phyloP scores from a whole-genome alignment of 441 rosid species.

The Brassica balearica region DNA sequence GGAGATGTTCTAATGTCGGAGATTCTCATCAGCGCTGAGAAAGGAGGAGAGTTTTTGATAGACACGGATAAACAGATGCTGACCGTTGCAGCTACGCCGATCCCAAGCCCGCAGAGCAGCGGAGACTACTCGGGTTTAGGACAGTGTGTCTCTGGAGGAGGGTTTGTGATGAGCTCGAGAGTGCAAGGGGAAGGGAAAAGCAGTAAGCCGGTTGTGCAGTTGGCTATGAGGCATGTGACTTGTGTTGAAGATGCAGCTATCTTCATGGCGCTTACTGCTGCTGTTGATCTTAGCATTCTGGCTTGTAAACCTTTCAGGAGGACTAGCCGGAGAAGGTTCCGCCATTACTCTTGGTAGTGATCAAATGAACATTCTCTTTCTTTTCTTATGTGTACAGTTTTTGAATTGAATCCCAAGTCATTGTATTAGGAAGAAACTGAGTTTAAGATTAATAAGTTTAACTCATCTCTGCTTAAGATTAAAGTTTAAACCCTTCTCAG shows the following conservation, averaged over 20 bases:
- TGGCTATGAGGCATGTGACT: constrained; percentile 89
- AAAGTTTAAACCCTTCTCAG: constrained; percentile 19
- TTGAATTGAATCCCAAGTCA: constrained; percentile 26
- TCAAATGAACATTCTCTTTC: neutral
- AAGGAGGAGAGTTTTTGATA: constrained; percentile 90
- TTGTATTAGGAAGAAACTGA: constrained; percentile 29
- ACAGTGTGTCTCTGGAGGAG: constrained; percentile 54
- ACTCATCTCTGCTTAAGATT: constrained; percentile 16
- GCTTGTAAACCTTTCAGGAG: constrained; percentile 92
- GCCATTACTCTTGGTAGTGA: constrained; percentile 65
- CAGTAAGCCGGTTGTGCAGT: constrained; percentile 83
- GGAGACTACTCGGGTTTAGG: constrained; percentile 86
- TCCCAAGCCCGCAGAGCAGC: constrained; percentile 94
- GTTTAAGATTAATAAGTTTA: constrained; percentile 27
- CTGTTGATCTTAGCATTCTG: constrained; percentile 88
- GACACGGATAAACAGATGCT: constrained; percentile 83
- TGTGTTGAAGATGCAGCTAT: constrained; percentile 98
- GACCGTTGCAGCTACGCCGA: constrained; percentile 63
- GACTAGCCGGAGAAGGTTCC: constrained; percentile 63
- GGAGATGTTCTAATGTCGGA: constrained; percentile 89
- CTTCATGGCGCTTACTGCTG: constrained; percentile 96
- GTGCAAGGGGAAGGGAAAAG: constrained; percentile 92
- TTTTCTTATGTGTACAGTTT: constrained; percentile 41
- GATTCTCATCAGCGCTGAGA: constrained; percentile 81
- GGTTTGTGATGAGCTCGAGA: constrained; percentile 93